phyloP scores from a whole-genome alignment of 768 basidiomycete species.

The Pulveroboletus sp. region DNA sequence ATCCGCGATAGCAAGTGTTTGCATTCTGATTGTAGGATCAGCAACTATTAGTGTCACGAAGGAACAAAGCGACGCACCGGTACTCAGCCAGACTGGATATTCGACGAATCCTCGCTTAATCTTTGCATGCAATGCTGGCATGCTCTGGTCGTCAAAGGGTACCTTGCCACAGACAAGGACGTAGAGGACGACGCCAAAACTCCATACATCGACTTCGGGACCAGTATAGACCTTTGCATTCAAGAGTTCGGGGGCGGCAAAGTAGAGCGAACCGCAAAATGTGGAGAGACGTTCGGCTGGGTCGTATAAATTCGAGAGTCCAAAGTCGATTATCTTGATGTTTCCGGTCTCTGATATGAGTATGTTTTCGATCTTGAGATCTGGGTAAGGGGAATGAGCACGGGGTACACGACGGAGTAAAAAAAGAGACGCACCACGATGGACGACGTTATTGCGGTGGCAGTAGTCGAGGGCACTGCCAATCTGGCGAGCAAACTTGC shows the following conservation, averaged over 20 bases:
- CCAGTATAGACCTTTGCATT: slow-evolving; percentile 97
- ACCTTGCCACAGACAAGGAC: slow-evolving; percentile 98
- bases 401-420: neutral
- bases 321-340: slow-evolving; percentile 99
- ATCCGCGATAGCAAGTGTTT: slow-evolving; percentile 90
- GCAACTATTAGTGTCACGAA: neutral
- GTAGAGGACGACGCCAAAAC: slow-evolving; percentile 96
- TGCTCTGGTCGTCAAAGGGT: slow-evolving; percentile 98
- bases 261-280: slow-evolving; percentile 97
- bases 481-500: slow-evolving; percentile 97
- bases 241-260: slow-evolving; percentile 95
- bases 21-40: slow-evolving; percentile 62
- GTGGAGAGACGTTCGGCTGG: slow-evolving; percentile 80
- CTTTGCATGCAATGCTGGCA: slow-evolving; percentile 98
- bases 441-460: slow-evolving; percentile 95
- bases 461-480: slow-evolving; percentile 95
- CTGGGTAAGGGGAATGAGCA: slow-evolving; percentile 25
- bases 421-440: slow-evolving; percentile 59
- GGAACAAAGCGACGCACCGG: slow-evolving; percentile 52
- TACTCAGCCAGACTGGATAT: slow-evolving; percentile 94
- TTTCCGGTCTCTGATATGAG: slow-evolving; percentile 97
- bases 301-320: slow-evolving; percentile 92
- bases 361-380: slow-evolving; percentile 99
- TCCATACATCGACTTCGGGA: slow-evolving; percentile 98
- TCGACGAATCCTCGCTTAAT: slow-evolving; percentile 97